Evolutionary conservation across 129 eudicot species (phyloP), one percentile per base, ranked within the genome.

Genomic region (Artemisia tridentata): DNA sequence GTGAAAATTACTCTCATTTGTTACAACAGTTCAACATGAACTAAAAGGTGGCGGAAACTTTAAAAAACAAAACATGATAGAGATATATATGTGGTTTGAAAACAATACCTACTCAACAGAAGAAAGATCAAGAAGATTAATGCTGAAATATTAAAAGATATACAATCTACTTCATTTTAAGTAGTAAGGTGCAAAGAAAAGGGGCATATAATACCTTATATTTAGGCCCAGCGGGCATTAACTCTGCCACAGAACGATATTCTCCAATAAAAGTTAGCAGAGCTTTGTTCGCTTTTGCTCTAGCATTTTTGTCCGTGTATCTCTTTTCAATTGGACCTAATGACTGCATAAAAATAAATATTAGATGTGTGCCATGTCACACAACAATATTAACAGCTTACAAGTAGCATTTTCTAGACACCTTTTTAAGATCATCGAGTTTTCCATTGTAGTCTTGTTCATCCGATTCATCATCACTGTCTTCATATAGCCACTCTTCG

Each of bases 301-400:
- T 76, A 58, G 87, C 88, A 65, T 79, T 93, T 76, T 85, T 89
- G 18, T 93, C 93, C 63, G 79, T 84, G 67, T 27, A 89, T 52
- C 92, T 86, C 61, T 48, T 65, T 80, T 85, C 91, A 70, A 89
- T 59, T 0, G 99, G 96, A 76, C 75, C 85, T 72, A 93, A 79
- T 75, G 89, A 78, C 97, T 93, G 52, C 61, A 31, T 19, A 72
- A 68, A 60, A n/a, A n/a, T n/a, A 19, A 68, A 21, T 17, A 54
- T 84, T 50, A 54, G 60, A 65, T 56, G 19, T 63, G 21, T 2
- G 25, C 1, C 10, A 34, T 56, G 55, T 72, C 15, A 27, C 48
- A 57, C 20, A 64, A 50, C 1, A 49, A 27, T 47, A 25, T 11
- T 17, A 6, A 11, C 45, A 73, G 15, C 11, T 61, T 3, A 51